Evolutionary conservation across 306 rosid species (phyloP), one percentile per base, ranked within the genome.

Genomic region (Ceratonia siliqua): DNA sequence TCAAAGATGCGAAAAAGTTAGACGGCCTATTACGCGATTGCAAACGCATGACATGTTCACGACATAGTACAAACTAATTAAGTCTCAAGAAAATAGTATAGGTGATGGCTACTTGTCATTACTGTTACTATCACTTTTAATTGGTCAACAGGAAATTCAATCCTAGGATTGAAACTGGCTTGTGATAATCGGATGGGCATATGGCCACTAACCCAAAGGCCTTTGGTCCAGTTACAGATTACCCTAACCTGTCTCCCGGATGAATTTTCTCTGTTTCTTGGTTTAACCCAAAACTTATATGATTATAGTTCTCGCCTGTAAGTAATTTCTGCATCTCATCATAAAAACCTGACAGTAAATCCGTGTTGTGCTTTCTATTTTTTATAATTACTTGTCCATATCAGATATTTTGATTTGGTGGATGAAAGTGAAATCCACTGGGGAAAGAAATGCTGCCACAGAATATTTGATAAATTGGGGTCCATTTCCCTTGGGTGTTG

Each of bases 391-490:
- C 5, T 14, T 58, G 38, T 58, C 22, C 27, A 2, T 14, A 27
- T 56, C 39, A 56, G 63, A 58, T n/a, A 32, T 15, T 5, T 5
- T 30, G 48, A 18, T 35, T 33, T 35, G 27, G n/a, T 35, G 48
- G 30, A 28, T 59, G 24, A 32, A 36, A 35, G 67, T 33, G 67
- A 61, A 33, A 35, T 27, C 14, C 62, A 24, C 24, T 58, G 66
- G 77, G 54, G 61, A 63, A 58, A 43, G 49, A 43, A 53, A 54
- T 62, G 73, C 70, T 22, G 50, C 1, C 45, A 35, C 18, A 45
- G 74, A 79, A 79, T 72, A 65, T 64, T 64, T 56, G 63, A 24
- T 30, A 5, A 68, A 27, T 38, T 45, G 25, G 70, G 70, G 45
- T 61, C 63, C 42, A 20, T 43, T 68, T n/a, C n/a, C 5, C 13